Evolutionary conservation across 176 grass and related monocot genomes (phyloP).

Genomic region (Aegilops sharonensis): DNA sequence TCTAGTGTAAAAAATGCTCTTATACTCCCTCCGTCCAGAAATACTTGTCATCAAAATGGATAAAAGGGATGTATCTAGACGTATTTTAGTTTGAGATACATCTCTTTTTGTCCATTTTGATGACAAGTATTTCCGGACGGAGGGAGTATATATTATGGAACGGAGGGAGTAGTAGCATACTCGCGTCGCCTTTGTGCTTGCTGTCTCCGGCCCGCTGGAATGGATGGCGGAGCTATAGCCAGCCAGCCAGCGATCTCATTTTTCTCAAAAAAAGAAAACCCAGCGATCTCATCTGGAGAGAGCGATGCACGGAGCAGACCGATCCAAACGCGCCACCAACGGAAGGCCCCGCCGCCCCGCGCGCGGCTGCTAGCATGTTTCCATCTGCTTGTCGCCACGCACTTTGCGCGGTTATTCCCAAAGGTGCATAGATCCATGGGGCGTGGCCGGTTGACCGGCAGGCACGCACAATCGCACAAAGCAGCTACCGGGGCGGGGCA

Average conservation of each 20-base stretch:
- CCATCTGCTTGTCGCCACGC: slow-evolving; percentile 10
- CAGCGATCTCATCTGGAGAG: background rate
- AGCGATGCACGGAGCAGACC: slow-evolving; percentile 1
- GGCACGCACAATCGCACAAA: background rate
- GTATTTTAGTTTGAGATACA: no score
- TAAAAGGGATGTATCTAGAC: no score
- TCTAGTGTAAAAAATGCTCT: no score
- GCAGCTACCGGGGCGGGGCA: background rate
- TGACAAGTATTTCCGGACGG: no score
- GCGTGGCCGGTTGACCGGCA: background rate
- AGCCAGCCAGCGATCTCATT: no score
- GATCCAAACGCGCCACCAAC: background rate
- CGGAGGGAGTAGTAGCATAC: no score
- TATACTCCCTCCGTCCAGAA: no score
- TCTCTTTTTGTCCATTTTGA: no score
- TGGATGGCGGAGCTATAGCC: no score
- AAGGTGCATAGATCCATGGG: background rate
- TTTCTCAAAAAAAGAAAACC: no score
- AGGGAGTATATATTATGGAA: no score
- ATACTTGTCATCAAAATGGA: no score
- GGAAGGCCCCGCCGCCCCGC: background rate
- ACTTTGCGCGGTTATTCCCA: background rate
- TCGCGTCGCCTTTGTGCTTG: background rate
- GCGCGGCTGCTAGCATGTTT: background rate
- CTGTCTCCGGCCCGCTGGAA: background rate